These are phyloP conservation scores for Achaetomiella virescens DNA, from an alignment of 495 filamentous ascomycete species.

Conservation along the genomic window DNA sequence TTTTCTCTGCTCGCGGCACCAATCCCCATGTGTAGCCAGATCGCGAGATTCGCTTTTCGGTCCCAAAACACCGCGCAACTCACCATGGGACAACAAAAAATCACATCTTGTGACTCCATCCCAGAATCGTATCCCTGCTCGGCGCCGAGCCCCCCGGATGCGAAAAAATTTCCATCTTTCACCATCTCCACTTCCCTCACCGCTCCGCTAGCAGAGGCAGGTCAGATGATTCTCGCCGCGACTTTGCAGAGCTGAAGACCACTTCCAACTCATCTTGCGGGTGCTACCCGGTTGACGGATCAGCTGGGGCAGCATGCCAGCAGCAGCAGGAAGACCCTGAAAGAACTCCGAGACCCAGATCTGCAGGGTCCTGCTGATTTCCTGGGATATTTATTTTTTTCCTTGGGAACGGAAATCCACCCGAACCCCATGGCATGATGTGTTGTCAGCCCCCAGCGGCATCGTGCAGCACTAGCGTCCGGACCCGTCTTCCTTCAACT, in stretches of 20 bases:
- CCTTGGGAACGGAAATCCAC: background rate
- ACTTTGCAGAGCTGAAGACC: background rate
- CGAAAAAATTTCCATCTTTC: background rate
- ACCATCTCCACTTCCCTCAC: constrained; percentile 1
- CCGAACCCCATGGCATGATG: background rate
- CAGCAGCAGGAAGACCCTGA: background rate
- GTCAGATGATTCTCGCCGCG: background rate
- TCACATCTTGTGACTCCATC: background rate
- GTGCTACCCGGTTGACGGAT: background rate
- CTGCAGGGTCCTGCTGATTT: background rate
- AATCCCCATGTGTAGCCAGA: constrained; percentile 8
- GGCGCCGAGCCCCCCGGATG: background rate
- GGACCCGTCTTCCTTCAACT: no score
- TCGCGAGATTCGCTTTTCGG: constrained; percentile 4
- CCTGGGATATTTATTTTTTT: background rate
- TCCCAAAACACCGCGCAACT: background rate
- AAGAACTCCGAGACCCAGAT: background rate
- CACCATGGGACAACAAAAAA: background rate
- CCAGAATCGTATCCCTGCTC: background rate
- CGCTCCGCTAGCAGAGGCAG: background rate
- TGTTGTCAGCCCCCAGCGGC: background rate
- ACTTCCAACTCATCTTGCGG: background rate
- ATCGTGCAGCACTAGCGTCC: background rate
- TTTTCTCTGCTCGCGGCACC: constrained; percentile 13
- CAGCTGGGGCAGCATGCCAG: background rate